Conservation (phyloP, 306 rosid genomes). For the Geum urbanum region DNA sequence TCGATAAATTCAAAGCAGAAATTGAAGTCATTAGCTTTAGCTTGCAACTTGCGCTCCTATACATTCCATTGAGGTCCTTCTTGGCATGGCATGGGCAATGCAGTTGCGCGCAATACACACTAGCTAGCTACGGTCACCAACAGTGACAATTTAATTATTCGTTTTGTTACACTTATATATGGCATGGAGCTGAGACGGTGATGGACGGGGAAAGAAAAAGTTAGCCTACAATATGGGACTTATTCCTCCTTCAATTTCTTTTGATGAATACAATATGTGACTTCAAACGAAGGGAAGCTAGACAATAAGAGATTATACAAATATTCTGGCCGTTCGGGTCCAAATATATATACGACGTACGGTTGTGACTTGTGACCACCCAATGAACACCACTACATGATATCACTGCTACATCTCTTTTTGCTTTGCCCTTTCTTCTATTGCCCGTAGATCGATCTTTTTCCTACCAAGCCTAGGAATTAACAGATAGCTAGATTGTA, state of each 20-base stretch:
- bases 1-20: background rate
- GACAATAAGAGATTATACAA: background rate
- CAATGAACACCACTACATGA: background rate
- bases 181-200: background rate
- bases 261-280: background rate
- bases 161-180: too few species aligned
- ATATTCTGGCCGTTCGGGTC: background rate
- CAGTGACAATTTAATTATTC: background rate
- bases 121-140: background rate
- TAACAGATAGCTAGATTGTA: background rate
- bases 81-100: constrained; percentile 1
- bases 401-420: background rate
- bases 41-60: background rate
- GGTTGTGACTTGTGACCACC: constrained; percentile 2
- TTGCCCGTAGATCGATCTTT: background rate
- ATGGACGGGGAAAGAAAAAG: background rate
- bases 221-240: background rate
- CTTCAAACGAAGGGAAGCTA: background rate
- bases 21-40: background rate
- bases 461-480: background rate
- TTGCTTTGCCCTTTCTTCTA: background rate
- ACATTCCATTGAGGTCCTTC: background rate
- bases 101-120: background rate
- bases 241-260: background rate
- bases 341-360: background rate